Evolutionary conservation across 768 basidiomycete species (phyloP), one percentile per base, ranked within the genome.

Genomic region (Phanerochaete carnosa): DNA sequence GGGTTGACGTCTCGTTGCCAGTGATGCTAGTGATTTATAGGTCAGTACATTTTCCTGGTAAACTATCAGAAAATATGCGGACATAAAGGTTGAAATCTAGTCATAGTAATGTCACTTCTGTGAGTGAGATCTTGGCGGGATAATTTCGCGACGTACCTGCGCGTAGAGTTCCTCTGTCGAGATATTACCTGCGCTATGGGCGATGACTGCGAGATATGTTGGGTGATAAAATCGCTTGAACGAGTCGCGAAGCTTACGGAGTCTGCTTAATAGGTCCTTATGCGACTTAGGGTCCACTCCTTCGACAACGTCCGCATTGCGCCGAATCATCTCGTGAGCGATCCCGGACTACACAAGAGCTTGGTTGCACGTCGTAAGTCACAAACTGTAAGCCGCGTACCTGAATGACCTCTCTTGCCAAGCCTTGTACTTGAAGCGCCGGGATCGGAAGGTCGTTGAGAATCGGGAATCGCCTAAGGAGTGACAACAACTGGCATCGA

Each of bases 1-100:
- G 67, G 1, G 74, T 69, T 19, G 76, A 76, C 4, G 78, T 77
- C 53, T 79, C 77, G 62, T 75, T 73, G 16, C 77, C 77, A 12
- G 72, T 74, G 63, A 78, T 70, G 1, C 75, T 77, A 53, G 1
- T 15, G 39, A 11, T 11, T 46, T 45, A 30, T 62, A 46, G 45
- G 47, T 22, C 11, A 3, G 25, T 37, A 43, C 16, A 26, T 2
- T 9, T 23, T 19, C 25, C 11, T 19, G 9, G 15, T 23, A 22
- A 28, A 26, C 22, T 23, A 39, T 39, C 3, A 65, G n/a, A 26
- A 23, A 13, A 35, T 35, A 6, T 35, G 6, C 72, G 22, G 61
- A 72, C 70, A 69, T 68, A 55, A 74, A 73, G 4, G 69, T 76
- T 33, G 59, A 62, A 22, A 76, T 69, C 70, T 75, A 52, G 6